A percentile compares a stretch with the other conserved stretches of the same genome.
phyloP scores from a whole-genome alignment of 2,329 filamentous ascomycete genomes.

The Clathrospora elynae region DNA sequence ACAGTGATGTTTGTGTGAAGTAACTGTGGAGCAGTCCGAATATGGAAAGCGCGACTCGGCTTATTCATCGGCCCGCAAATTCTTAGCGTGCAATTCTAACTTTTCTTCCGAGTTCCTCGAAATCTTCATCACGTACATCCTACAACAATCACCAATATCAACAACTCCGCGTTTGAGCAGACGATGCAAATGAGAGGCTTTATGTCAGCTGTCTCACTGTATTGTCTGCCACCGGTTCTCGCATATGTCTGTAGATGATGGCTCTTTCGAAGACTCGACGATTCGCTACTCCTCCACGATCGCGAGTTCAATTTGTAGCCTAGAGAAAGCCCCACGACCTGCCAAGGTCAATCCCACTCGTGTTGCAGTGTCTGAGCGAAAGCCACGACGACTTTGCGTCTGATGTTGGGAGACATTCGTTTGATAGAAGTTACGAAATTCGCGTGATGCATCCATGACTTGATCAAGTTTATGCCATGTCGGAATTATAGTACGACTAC shows the following conservation, averaged over 20 bases:
- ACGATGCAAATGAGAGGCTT: slow-evolving; percentile 2
- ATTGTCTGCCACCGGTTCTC: not conserved
- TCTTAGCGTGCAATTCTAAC: slow-evolving; percentile 7
- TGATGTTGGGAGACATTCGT: slow-evolving; percentile 73
- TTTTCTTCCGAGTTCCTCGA: slow-evolving; percentile 16
- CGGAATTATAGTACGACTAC: slow-evolving; percentile 33
- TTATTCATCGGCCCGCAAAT: slow-evolving; percentile 10
- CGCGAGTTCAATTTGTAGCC: slow-evolving; percentile 88
- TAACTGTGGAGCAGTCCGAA: slow-evolving; percentile 2
- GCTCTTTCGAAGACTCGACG: slow-evolving; percentile 95
- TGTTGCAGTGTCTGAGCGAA: slow-evolving; percentile 83
- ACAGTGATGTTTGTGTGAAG: too few species aligned
- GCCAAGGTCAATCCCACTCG: slow-evolving; percentile 90
- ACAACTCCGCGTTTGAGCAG: slow-evolving; percentile 1
- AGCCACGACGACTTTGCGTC: slow-evolving; percentile 86
- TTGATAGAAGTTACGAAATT: slow-evolving; percentile 4
- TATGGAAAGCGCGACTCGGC: slow-evolving; percentile 8
- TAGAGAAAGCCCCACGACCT: slow-evolving; percentile 76
- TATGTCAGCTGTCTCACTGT: not conserved
- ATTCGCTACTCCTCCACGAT: slow-evolving; percentile 68
- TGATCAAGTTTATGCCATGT: not conserved
- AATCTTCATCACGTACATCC: not conserved
- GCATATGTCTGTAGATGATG: slow-evolving; percentile 45
- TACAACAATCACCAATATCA: slow-evolving; percentile 3
- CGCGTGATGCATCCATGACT: not conserved